Evolutionary conservation across 768 basidiomycete genomes (phyloP).

Genomic region (Russula olivacea): DNA sequence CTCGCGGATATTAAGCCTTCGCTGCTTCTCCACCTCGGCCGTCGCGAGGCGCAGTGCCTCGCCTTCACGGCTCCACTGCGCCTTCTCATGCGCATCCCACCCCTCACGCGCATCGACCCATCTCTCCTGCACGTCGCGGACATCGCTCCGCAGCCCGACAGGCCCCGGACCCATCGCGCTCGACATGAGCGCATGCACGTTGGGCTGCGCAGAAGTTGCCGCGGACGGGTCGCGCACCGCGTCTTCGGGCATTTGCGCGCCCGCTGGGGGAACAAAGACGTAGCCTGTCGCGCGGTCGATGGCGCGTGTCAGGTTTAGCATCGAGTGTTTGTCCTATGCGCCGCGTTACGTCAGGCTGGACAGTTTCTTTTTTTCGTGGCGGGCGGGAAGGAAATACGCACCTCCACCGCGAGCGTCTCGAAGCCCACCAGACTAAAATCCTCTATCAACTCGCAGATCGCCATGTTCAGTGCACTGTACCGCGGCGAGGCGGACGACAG

Average conservation of each 20-base stretch:
- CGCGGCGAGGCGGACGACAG: conserved; percentile 62
- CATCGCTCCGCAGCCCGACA: conserved; percentile 45
- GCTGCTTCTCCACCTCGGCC: conserved; percentile 32
- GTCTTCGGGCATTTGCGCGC: conserved; percentile 31
- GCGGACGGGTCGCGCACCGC: conserved; percentile 32
- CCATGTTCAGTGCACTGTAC: conserved; percentile 77
- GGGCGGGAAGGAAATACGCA: conserved; percentile 27
- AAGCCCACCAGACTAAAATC: conserved; percentile 92
- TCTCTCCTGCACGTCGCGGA: conserved; percentile 83
- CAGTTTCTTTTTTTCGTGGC: too few species aligned
- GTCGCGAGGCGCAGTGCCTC: conserved; percentile 43
- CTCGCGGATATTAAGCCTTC: conserved; percentile 23
- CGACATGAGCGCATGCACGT: conserved; percentile 62
- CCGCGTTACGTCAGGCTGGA: too few species aligned
- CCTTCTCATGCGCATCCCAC: conserved; percentile 77
- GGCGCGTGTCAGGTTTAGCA: conserved; percentile 77
- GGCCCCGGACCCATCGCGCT: conserved; percentile 52
- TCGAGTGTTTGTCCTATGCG: conserved; percentile 91
- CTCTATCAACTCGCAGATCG: conserved; percentile 88
- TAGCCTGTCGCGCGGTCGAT: conserved; percentile 93
- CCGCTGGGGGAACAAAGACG: conserved; percentile 65
- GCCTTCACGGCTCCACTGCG: conserved; percentile 72
- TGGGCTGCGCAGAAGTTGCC: conserved; percentile 47
- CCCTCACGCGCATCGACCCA: conserved; percentile 85
- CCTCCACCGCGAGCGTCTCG: conserved; percentile 95